Evolutionary conservation across 371 early-diverging fungal genomes (phyloP).

Genomic region (Nematocida sp.): DNA sequence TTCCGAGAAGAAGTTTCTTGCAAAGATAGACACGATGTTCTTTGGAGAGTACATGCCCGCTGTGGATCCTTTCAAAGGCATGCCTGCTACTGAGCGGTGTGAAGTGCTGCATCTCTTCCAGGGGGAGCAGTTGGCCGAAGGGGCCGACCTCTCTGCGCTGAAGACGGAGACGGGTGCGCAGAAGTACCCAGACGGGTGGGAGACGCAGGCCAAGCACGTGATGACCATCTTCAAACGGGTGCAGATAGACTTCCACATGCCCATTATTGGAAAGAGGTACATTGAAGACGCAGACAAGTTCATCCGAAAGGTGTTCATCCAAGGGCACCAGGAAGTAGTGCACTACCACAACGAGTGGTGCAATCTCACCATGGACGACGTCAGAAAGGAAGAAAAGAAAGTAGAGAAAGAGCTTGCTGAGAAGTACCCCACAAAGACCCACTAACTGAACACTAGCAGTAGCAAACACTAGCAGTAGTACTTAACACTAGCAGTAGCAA

Average conservation of each 20-base stretch:
- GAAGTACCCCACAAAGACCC: conserved; percentile 24
- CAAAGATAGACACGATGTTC: conserved; percentile 52
- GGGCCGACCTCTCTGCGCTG: not conserved
- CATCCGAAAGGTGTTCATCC: conserved; percentile 54
- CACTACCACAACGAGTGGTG: conserved; percentile 60
- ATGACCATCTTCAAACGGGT: conserved; percentile 62
- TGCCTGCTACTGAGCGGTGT: conserved; percentile 22
- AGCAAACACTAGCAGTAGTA: no score
- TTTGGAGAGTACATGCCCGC: conserved; percentile 33
- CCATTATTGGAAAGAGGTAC: conserved; percentile 57
- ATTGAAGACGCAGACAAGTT: conserved; percentile 54
- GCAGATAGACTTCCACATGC: conserved; percentile 58
- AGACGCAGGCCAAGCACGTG: conserved; percentile 18
- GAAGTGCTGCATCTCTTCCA: conserved; percentile 32
- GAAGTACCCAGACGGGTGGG: conserved; percentile 24
- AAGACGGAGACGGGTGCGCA: conserved; percentile 8
- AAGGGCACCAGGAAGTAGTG: conserved; percentile 58
- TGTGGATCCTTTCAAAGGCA: conserved; percentile 24
- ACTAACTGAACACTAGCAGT: no score
- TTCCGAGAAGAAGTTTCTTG: conserved; percentile 57
- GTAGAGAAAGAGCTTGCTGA: conserved; percentile 8
- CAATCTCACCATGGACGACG: conserved; percentile 48
- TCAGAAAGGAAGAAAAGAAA: conserved; percentile 54
- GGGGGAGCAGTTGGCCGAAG: not conserved
- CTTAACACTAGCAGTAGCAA: no score